Evolutionary conservation across 2,329 filamentous ascomycete genomes (phyloP), one percentile per base, ranked within the genome.

Genomic region (Sarocladiaceae sp.): DNA sequence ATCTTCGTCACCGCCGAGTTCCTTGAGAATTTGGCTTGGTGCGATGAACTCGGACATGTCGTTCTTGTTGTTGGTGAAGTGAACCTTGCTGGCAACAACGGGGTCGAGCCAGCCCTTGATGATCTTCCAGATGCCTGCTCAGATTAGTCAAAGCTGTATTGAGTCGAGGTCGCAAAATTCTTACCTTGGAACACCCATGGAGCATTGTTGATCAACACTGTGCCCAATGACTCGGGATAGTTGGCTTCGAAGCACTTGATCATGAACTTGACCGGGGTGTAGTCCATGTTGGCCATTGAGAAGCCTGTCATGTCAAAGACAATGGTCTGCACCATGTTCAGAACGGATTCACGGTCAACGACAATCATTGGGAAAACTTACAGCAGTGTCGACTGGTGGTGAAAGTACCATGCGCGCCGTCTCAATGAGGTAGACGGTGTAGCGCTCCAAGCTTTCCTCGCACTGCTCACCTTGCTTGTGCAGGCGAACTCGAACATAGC

Each of bases 201-300:
- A 1, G 94, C 86, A 68, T 96, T 96, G 76, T 99, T 94, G 33
- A 99, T 90, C 42, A 97, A 80, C 2, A 97, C 90, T 2, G 87
- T 80, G 25, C 93, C 94, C 1, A 99, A 78, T 46, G 84, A 93
- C 69, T 99, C 94, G 1, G 94, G 94, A 62, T 97, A 99, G 67
- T 99, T 97, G 55, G 94, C 94, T 73, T 99, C 94, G 65, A 99
- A 99, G 69, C 92, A 96, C 70, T 96, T 96, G 70, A 99, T 97
- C 87, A 99, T 97, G 72, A 97, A 99, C 64, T 96, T 99, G 53
- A 99, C 90, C 1, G 94, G 93, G 0, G 88, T 83, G 67, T 97
- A 97, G 68, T 99, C 94, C 94, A 99, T 97, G 70, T 99, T 99
- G 15, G 92, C 87, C 73, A 97, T 78, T 17, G 88, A 88, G 68